These are phyloP conservation scores for Ophiognomonia clavigignenti-juglandacearum DNA, from an alignment of 2,329 filamentous ascomycete genomes.

Conservation along the genomic window DNA sequence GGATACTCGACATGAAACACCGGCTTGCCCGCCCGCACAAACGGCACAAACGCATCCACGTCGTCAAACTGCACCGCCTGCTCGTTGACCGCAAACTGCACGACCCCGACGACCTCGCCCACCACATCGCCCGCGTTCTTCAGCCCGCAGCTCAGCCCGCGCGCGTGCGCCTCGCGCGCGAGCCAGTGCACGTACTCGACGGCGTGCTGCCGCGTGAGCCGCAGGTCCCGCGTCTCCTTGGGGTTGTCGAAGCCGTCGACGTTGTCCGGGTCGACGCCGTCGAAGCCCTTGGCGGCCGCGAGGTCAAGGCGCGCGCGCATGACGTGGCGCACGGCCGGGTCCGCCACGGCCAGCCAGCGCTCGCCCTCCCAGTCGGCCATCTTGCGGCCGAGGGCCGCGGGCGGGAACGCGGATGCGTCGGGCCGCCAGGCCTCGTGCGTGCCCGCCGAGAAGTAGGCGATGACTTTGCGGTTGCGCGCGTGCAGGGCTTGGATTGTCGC, in stretches of 20 bases:
- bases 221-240: conserved; percentile 48
- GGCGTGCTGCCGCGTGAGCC: conserved; percentile 41
- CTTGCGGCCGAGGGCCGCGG: conserved; percentile 41
- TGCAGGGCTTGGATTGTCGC: conserved; percentile 40
- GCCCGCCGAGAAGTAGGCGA: conserved; percentile 60
- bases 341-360: conserved; percentile 48
- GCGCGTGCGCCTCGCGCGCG: conserved; percentile 36
- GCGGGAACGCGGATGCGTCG: conserved; percentile 41
- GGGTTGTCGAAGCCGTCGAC: conserved; percentile 52
- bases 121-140: conserved; percentile 54
- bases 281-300: conserved; percentile 47
- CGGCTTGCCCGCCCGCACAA: conserved; percentile 47
- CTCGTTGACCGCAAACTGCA: conserved; percentile 55
- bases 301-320: conserved; percentile 47
- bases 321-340: conserved; percentile 42
- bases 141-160: conserved; percentile 46
- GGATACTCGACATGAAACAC: conserved; percentile 61
- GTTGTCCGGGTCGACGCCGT: conserved; percentile 56
- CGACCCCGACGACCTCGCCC: conserved; percentile 23
- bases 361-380: conserved; percentile 53
- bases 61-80: conserved; percentile 50
- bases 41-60: conserved; percentile 43
- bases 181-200: conserved; percentile 48
- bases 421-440: conserved; percentile 52
- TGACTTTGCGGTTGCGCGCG: conserved; percentile 43